Evolutionary conservation across 441 rosid genomes (phyloP).

Genomic region (Euphorbia celastroides): DNA sequence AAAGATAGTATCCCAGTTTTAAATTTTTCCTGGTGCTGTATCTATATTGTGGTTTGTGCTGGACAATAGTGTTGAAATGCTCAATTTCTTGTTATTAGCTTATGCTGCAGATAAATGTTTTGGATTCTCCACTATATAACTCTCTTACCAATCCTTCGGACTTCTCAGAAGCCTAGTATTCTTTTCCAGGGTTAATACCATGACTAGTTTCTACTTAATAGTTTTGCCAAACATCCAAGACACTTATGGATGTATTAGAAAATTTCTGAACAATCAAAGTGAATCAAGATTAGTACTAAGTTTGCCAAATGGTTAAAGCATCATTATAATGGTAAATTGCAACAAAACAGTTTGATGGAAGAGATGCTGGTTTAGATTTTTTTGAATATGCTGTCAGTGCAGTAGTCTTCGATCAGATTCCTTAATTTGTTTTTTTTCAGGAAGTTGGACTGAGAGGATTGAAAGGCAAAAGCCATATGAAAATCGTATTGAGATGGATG

Average conservation of each 20-base stretch:
- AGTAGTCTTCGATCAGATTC: neutral
- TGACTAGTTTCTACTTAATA: neutral
- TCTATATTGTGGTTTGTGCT: too few species aligned
- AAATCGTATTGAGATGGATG: constrained; percentile 82
- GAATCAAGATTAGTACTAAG: too few species aligned
- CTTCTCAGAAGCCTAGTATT: neutral
- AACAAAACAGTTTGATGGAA: neutral
- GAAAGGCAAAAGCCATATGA: constrained; percentile 71
- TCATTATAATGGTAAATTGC: neutral
- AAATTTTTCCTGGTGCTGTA: too few species aligned
- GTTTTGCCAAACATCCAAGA: too few species aligned
- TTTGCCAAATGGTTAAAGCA: too few species aligned
- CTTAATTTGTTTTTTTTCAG: constrained; percentile 24
- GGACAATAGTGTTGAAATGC: too few species aligned
- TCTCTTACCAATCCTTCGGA: neutral
- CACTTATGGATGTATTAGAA: neutral
- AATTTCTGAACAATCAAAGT: neutral
- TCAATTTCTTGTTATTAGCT: too few species aligned
- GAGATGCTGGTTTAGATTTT: neutral
- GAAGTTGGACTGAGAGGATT: constrained; percentile 70
- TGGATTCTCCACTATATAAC: neutral
- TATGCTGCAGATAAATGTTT: too few species aligned
- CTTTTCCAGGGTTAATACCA: neutral
- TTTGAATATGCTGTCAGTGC: neutral
- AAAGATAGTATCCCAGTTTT: too few species aligned